Percentiles rank a stretch among this genome's conserved stretches.
phyloP scores from a whole-genome alignment of 2,329 filamentous ascomycete species.

The Ambrosiella beaveri region DNA sequence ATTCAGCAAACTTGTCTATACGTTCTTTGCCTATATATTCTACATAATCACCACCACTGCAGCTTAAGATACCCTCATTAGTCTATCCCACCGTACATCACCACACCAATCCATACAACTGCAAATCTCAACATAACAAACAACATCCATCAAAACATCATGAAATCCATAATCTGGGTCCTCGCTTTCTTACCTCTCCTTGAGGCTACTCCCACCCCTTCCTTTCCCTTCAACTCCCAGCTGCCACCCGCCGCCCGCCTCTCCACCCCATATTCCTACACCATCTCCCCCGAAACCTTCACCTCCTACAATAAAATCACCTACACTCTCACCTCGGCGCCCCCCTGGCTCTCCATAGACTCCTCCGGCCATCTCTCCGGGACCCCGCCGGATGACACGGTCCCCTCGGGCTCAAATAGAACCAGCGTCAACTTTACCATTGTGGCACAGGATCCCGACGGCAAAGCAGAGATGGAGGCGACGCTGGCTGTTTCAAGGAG shows the following conservation, averaged over 20 bases:
- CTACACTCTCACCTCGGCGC: constrained; percentile 48
- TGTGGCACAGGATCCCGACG: constrained; percentile 49
- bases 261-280: constrained; percentile 48
- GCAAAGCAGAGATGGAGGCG: constrained; percentile 44
- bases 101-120: background rate
- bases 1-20: background rate
- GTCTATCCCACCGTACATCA: background rate
- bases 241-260: constrained; percentile 62
- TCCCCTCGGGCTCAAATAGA: constrained; percentile 27
- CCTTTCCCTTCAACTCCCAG: constrained; percentile 71
- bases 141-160: background rate
- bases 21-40: background rate
- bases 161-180: constrained; percentile 15
- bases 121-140: background rate
- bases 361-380: constrained; percentile 49
- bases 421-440: constrained; percentile 47
- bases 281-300: constrained; percentile 61
- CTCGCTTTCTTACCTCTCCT: constrained; percentile 19
- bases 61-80: background rate
- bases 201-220: constrained; percentile 25
- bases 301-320: constrained; percentile 39
- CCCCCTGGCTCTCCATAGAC: constrained; percentile 61
- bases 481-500: constrained; percentile 53
- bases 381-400: constrained; percentile 40
- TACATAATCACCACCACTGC: background rate